Conservation (phyloP, 1,139 yeast genomes). For the Taphrina confusa region DNA sequence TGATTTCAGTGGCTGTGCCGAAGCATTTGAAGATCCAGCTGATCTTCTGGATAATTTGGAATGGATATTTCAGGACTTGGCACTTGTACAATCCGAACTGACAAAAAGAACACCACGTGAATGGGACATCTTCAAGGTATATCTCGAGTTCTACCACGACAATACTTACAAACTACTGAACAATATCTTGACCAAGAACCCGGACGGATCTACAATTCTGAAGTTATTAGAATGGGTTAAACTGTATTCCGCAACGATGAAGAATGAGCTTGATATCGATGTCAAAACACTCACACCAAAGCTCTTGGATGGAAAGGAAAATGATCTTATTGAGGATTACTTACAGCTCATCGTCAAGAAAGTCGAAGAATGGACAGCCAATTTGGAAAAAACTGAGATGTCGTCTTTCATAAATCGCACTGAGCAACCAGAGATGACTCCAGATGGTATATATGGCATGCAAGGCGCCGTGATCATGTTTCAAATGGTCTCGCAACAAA, state of each 20-base stretch:
- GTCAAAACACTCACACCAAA: conserved; percentile 51
- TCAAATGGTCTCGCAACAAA: conserved; percentile 82
- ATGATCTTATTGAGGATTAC: conserved; percentile 68
- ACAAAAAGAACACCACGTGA: conserved; percentile 63
- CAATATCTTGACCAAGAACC: conserved; percentile 66
- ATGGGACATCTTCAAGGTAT: conserved; percentile 71
- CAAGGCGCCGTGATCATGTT: conserved; percentile 71
- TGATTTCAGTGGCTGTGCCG: conserved; percentile 65
- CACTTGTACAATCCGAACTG: conserved; percentile 62
- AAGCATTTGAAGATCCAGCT: conserved; percentile 54
- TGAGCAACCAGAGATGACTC: conserved; percentile 72
- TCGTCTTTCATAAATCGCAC: conserved; percentile 62
- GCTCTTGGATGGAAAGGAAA: conserved; percentile 63
- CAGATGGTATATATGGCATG: conserved; percentile 62
- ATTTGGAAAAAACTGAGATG: conserved; percentile 65
- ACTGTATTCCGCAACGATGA: conserved; percentile 59
- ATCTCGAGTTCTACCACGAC: conserved; percentile 67
- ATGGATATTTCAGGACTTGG: conserved; percentile 82
- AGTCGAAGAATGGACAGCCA: conserved; percentile 79
- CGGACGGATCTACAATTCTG: conserved; percentile 51
- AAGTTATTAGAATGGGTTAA: conserved; percentile 71
- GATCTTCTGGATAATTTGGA: conserved; percentile 68
- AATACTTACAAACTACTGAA: conserved; percentile 65
- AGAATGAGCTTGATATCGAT: conserved; percentile 52
- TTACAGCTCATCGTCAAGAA: conserved; percentile 65